A percentile compares a stretch with the other conserved stretches of the same genome.
Evolutionary conservation across 2,329 filamentous ascomycete genomes (phyloP).

Genomic region (Sporothrix phasma): DNA sequence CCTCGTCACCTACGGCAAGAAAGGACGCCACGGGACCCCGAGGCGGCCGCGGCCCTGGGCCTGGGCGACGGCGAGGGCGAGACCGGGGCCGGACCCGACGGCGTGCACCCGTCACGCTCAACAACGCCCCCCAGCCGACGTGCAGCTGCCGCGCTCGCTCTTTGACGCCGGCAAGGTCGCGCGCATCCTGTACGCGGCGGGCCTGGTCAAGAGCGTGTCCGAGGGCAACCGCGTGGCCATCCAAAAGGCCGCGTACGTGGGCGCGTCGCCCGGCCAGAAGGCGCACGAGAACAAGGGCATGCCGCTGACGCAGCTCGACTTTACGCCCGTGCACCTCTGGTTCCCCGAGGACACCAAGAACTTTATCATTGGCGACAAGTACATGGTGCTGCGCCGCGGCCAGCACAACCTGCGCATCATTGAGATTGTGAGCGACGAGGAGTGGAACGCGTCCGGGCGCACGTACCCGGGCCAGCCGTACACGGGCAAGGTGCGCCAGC

Average conservation of each 20-base stretch:
- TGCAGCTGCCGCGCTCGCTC: slow-evolving; percentile 49
- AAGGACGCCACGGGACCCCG: neutral
- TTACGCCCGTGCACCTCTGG: slow-evolving; percentile 52
- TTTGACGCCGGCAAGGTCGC: slow-evolving; percentile 45
- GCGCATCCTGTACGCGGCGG: slow-evolving; percentile 49
- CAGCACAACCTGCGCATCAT: slow-evolving; percentile 55
- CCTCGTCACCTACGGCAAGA: slow-evolving; percentile 35
- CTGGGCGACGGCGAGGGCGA: neutral
- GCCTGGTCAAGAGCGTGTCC: slow-evolving; percentile 44
- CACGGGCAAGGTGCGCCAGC: slow-evolving; percentile 38
- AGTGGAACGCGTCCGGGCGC: slow-evolving; percentile 39
- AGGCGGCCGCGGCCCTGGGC: slow-evolving; percentile 16
- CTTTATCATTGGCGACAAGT: slow-evolving; percentile 49
- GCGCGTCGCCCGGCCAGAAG: slow-evolving; percentile 33
- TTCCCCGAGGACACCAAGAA: slow-evolving; percentile 46
- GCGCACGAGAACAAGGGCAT: slow-evolving; percentile 30
- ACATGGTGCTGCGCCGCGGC: slow-evolving; percentile 52
- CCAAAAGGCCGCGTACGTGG: slow-evolving; percentile 51
- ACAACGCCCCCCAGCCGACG: slow-evolving; percentile 44
- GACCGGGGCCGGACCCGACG: neutral
- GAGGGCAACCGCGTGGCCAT: slow-evolving; percentile 50
- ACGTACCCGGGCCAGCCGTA: slow-evolving; percentile 44
- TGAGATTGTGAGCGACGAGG: slow-evolving; percentile 47
- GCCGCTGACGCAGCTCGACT: slow-evolving; percentile 44
- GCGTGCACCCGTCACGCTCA: slow-evolving; percentile 24